A percentile compares a stretch with the other conserved stretches of the same genome.
Evolutionary conservation across 768 basidiomycete species (phyloP).

Genomic region (Boletus patriciae): DNA sequence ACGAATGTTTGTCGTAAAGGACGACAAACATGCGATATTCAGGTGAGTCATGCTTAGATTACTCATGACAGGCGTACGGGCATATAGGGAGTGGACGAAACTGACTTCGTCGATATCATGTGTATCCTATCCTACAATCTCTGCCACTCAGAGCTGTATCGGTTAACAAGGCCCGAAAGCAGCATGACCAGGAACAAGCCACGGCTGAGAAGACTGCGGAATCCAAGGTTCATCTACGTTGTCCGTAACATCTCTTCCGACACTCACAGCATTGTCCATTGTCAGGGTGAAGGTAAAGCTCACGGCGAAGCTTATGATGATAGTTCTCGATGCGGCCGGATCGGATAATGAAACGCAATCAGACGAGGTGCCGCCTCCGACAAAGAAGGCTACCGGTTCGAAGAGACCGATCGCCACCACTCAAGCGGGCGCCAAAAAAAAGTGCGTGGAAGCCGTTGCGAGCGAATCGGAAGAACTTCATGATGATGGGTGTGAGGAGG

Average conservation of each 20-base stretch:
- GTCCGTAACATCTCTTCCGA: neutral
- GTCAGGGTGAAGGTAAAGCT: conserved; percentile 52
- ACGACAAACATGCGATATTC: conserved; percentile 88
- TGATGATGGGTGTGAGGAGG: conserved; percentile 54
- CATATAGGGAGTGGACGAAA: conserved; percentile 64
- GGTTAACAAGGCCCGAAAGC: conserved; percentile 51
- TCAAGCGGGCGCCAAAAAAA: conserved; percentile 43
- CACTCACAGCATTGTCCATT: neutral
- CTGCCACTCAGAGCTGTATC: neutral
- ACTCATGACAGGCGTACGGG: conserved; percentile 61
- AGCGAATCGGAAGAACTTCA: conserved; percentile 52
- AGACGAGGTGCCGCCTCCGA: conserved; percentile 45
- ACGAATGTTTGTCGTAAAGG: conserved; percentile 94
- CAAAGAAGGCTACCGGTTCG: conserved; percentile 42
- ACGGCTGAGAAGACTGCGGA: conserved; percentile 38
- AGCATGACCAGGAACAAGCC: conserved; percentile 58
- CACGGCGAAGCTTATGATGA: conserved; percentile 52
- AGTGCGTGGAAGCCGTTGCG: conserved; percentile 42
- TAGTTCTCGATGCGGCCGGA: conserved; percentile 49
- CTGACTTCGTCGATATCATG: conserved; percentile 64
- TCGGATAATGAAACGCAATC: conserved; percentile 46
- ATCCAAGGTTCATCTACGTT: conserved; percentile 40
- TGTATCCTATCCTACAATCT: neutral
- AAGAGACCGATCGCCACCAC: conserved; percentile 15
- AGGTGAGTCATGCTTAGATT: conserved; percentile 49